Conservation (phyloP, 2,329 filamentous ascomycete genomes). For the Parastagonospora nodorum region DNA sequence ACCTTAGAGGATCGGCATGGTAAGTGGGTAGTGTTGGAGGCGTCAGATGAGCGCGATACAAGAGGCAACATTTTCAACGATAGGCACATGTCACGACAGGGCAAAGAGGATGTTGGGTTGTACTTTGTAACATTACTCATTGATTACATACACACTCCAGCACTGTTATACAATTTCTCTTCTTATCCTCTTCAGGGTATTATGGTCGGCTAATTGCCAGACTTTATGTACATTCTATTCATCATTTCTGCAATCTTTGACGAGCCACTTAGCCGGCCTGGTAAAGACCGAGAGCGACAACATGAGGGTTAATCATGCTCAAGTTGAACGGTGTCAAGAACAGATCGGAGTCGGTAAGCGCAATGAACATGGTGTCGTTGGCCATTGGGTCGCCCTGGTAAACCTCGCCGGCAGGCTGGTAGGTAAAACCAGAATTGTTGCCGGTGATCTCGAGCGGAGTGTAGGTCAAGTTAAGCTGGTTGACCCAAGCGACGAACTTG, state of each 20-base stretch:
- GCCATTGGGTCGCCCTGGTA: conserved; percentile 70
- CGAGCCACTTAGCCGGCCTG: conserved; percentile 68
- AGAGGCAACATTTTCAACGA: no score
- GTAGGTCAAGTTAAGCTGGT: conserved; percentile 66
- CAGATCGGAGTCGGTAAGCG: conserved; percentile 70
- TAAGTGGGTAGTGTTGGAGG: no score
- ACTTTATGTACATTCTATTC: conserved; percentile 4
- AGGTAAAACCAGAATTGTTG: conserved; percentile 65
- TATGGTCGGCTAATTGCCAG: conserved; percentile 1
- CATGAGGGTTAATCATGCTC: conserved; percentile 73
- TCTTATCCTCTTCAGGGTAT: not conserved
- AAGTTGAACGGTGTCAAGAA: conserved; percentile 79
- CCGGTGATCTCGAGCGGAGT: conserved; percentile 68
- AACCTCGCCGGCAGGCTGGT: conserved; percentile 72
- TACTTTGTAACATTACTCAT: conserved; percentile 3
- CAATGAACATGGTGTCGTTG: conserved; percentile 81
- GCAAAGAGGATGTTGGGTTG: no score
- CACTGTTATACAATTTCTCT: conserved; percentile 8
- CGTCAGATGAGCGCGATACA: no score
- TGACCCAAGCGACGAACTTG: conserved; percentile 74
- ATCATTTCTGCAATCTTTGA: not conserved
- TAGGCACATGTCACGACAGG: no score
- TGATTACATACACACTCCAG: not conserved
- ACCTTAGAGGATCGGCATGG: not conserved
- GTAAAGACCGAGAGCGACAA: conserved; percentile 75